Base-by-base conservation (phyloP, 805 yeast species). In the Sugiyamaella marilandica region DNA sequence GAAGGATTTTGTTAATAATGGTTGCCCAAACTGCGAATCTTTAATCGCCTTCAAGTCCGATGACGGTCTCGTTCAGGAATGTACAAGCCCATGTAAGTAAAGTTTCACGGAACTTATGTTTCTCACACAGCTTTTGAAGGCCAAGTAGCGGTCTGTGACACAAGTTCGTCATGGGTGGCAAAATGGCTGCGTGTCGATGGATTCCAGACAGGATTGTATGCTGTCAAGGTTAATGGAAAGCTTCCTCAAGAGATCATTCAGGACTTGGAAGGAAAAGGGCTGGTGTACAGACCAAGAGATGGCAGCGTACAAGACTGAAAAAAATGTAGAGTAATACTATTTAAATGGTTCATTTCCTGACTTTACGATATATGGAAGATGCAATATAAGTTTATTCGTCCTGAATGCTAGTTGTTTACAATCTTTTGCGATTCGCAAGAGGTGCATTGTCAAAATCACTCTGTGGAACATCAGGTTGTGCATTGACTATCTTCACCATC, bases 11-110 rank as follows among this genome's bases (percentile, higher is more conserved):
- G 81, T 86, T 47, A 83, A 83, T 53, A 81, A 81, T 16, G 98
- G 98, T 5, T 92, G 99, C 70, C 98, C 99, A 11, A 92, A 92
- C 75, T 92, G 99, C 72, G 98, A 89, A 64, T 83, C 91, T 50
- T 81, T 92, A 29, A 77, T 92, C 63, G 90, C 86, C 59, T 82
- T 78, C 63, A 79, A 77, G 46, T 85, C 82, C 63, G 97, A 94
- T 63, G 95, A 90, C 49, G 82, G 85, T 16, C 80, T 88, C 35
- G 86, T 87, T 48, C 85, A 84, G 65, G 96, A 90, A 65, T 89
- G 96, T 69, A 94, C 98, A 5, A 89, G 97, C 16, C 98, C 98
- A 37, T 82, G 71, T 68, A 61, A 51, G 71, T 56, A 11, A 10
- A 14, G 26, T 4, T 34, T 10, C 19, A 2, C 21, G 11, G n/a